Percentiles rank a stretch among this genome's conserved stretches.
Conservation (phyloP, 2,329 filamentous ascomycete genomes). For the Penicillium sp. region DNA sequence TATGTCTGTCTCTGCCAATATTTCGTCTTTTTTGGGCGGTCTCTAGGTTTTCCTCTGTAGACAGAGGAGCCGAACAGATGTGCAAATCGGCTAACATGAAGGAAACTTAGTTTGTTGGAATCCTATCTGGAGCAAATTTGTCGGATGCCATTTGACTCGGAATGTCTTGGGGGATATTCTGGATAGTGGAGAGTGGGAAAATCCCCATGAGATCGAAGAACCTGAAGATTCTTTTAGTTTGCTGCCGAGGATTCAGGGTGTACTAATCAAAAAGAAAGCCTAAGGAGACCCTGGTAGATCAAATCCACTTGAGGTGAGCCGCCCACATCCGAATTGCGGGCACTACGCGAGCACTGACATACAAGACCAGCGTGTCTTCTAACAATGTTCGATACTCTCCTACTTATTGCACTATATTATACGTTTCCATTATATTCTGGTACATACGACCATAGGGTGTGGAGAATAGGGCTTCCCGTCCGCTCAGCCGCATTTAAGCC, state of each 20-base stretch:
- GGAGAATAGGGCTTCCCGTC: no score
- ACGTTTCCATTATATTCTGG: no score
- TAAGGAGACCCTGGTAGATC: neutral
- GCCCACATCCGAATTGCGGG: no score
- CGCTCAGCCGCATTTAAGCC: no score
- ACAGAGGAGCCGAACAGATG: no score
- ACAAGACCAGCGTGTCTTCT: no score
- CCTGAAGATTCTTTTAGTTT: conserved; percentile 14
- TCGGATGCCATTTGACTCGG: conserved; percentile 20
- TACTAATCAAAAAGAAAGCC: conserved; percentile 19
- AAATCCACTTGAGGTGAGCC: no score
- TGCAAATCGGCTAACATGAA: conserved; percentile 5
- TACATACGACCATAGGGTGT: no score
- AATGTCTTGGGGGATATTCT: conserved; percentile 22
- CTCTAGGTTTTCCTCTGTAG: neutral
- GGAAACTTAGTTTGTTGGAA: conserved; percentile 17
- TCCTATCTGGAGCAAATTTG: conserved; percentile 20
- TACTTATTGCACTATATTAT: no score
- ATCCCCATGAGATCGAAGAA: conserved; percentile 17
- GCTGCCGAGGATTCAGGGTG: conserved; percentile 20
- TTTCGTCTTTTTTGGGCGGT: conserved; percentile 11
- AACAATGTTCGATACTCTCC: no score
- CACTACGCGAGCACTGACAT: no score
- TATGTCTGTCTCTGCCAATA: conserved; percentile 31
- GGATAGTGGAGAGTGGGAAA: conserved; percentile 21